These are phyloP conservation scores for Backusella tarrabulga DNA, from an alignment of 192 early-diverging fungal genomes.

Conservation along the genomic window DNA sequence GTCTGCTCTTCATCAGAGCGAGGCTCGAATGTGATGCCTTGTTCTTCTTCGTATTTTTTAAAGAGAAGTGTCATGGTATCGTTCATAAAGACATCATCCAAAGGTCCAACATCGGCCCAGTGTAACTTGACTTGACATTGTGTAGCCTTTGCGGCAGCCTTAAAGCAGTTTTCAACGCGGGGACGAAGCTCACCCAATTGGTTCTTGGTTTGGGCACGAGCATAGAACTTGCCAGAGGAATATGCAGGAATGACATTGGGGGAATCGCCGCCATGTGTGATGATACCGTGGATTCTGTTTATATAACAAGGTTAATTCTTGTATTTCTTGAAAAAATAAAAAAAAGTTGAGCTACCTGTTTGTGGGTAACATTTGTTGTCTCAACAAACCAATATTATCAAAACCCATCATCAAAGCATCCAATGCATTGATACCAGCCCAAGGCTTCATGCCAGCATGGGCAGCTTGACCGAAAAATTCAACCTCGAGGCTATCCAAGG, in stretches of 20 bases:
- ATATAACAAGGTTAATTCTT: neutral
- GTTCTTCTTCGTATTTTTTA: conserved; percentile 46
- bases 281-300: neutral
- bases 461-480: conserved; percentile 56
- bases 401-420: conserved; percentile 53
- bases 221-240: conserved; percentile 42
- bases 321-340: neutral
- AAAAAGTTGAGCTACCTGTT: conserved; percentile 15
- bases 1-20: conserved; percentile 28
- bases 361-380: conserved; percentile 54
- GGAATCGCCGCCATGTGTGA: conserved; percentile 6
- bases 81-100: conserved; percentile 64
- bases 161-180: conserved; percentile 46
- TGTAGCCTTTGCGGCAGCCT: conserved; percentile 54
- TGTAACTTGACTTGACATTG: conserved; percentile 49
- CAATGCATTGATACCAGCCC: conserved; percentile 60
- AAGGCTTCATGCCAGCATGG: conserved; percentile 60
- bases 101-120: conserved; percentile 36
- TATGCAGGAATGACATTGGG: conserved; percentile 59
- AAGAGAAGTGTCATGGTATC: conserved; percentile 45
- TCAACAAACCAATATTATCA: conserved; percentile 50
- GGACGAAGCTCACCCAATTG: conserved; percentile 42
- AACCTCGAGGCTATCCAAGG: conserved; percentile 37
- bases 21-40: conserved; percentile 32
- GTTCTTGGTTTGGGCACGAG: conserved; percentile 45